Base-by-base conservation (phyloP, 768 basidiomycete species). In the Suillus spraguei region DNA sequence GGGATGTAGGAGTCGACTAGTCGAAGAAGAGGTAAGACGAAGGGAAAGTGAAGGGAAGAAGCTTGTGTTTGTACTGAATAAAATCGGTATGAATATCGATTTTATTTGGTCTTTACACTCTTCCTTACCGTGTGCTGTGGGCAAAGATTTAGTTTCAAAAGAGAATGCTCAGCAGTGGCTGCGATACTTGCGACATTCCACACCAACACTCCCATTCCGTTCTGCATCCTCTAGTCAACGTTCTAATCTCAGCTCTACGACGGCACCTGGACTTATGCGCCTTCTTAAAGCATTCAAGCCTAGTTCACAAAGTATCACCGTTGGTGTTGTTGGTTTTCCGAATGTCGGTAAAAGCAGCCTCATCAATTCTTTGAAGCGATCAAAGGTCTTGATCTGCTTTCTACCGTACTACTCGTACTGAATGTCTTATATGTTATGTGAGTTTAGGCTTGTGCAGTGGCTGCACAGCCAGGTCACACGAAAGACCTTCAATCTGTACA, bases 311-410 rank as follows among this genome's bases (percentile, higher is more conserved):
- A 90, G 86, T 66, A 81, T 94, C 59, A 95, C 93, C 0, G 85
- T 97, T 58, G 95, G 95, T 17, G 92, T 99, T 20, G 92, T 98
- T 5, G 97, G 97, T 2, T 97, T 95, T 76, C 97, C 97, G 1
- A 99, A 99, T 75, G 97, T 99, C 53, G 97, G 97, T 16, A 99
- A 99, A 79, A 96, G 94, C 62, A 92, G 89, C 70, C 72, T 99
- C 63, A 95, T 99, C 75, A 99, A 99, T 74, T 91, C 93, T 50
- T 78, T 99, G 59, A 95, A 95, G 76, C 79, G 94, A 42, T 85
- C 87, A 64, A 95, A 92, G 78, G 90, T 89, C 28, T 67, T n/a
- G 6, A 22, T 53, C 52, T 58, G 11, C 39, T 39, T n/a, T 59
- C 3, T 28, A 28, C 28, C 28, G 28, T 28, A 28, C 14, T 54